Evolutionary conservation across 306 rosid genomes (phyloP).

Genomic region (Quercus aquifolioides): DNA sequence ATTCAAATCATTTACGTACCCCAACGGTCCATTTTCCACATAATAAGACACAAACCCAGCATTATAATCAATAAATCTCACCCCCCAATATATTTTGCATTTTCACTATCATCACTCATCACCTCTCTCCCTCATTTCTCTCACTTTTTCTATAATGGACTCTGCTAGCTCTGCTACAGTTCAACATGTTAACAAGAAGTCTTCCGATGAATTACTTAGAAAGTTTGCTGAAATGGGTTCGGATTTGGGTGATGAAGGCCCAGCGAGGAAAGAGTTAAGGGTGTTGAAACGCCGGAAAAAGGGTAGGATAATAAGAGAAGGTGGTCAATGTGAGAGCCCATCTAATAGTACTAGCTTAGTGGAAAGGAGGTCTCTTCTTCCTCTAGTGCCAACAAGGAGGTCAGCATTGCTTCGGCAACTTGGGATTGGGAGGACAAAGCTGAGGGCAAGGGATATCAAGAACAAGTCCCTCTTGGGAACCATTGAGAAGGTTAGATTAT

Average conservation of each 20-base stretch:
- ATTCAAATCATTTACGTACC: conserved; percentile 22
- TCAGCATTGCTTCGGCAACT: conserved; percentile 49
- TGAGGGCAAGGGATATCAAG: conserved; percentile 50
- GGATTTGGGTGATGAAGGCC: conserved; percentile 17
- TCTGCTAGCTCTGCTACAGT: conserved; percentile 36
- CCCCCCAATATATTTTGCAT: background rate
- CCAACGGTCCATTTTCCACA: conserved; percentile 41
- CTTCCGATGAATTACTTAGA: conserved; percentile 78
- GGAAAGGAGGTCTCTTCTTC: conserved; percentile 68
- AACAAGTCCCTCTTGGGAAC: conserved; percentile 63
- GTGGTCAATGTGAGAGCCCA: conserved; percentile 35
- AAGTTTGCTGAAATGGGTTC: conserved; percentile 54
- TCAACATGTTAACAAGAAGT: conserved; percentile 66
- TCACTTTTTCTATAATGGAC: conserved; percentile 36
- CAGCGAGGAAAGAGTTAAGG: conserved; percentile 21
- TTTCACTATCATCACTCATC: background rate
- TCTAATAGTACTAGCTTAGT: conserved; percentile 20
- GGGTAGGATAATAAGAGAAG: conserved; percentile 14
- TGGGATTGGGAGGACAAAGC: conserved; percentile 37
- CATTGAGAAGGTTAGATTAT: conserved; percentile 56
- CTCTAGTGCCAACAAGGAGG: conserved; percentile 32
- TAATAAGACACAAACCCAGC: conserved; percentile 1
- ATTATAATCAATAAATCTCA: background rate
- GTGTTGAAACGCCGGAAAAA: conserved; percentile 32
- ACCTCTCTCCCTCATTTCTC: background rate